Evolutionary conservation across 257 asterid genomes (phyloP).

Genomic region (Rhazya stricta): DNA sequence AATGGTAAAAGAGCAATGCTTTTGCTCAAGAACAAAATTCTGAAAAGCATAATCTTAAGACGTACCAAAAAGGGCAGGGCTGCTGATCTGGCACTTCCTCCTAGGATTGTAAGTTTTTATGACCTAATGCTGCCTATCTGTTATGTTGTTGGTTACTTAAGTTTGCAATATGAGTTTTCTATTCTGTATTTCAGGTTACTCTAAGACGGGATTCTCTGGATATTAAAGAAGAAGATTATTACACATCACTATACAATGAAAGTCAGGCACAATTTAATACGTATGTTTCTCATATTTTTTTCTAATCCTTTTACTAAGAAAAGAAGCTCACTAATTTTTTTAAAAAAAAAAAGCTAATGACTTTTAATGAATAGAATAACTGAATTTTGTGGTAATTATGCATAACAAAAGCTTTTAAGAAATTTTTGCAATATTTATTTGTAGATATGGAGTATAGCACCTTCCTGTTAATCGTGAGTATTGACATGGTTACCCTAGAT

Average conservation of each 20-base stretch:
- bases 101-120: conserved; percentile 61
- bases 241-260: conserved; percentile 75
- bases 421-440: background rate
- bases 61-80: conserved; percentile 98
- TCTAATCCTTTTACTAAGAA: conserved; percentile 6
- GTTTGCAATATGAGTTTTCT: conserved; percentile 8
- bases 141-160: conserved; percentile 12
- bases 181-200: conserved; percentile 45
- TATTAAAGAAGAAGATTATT: conserved; percentile 83
- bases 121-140: background rate
- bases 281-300: conserved; percentile 40
- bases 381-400: background rate
- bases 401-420: background rate
- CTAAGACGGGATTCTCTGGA: conserved; percentile 78
- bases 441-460: background rate
- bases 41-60: conserved; percentile 71
- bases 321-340: background rate
- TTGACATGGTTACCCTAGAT: background rate
- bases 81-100: conserved; percentile 96
- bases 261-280: conserved; percentile 88
- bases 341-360: background rate
- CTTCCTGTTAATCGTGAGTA: background rate
- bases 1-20: conserved; percentile 71
- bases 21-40: conserved; percentile 68
- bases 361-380: background rate